Evolutionary conservation across 2,329 filamentous ascomycete species (phyloP).

Genomic region (Alternaria angustiovoidea): DNA sequence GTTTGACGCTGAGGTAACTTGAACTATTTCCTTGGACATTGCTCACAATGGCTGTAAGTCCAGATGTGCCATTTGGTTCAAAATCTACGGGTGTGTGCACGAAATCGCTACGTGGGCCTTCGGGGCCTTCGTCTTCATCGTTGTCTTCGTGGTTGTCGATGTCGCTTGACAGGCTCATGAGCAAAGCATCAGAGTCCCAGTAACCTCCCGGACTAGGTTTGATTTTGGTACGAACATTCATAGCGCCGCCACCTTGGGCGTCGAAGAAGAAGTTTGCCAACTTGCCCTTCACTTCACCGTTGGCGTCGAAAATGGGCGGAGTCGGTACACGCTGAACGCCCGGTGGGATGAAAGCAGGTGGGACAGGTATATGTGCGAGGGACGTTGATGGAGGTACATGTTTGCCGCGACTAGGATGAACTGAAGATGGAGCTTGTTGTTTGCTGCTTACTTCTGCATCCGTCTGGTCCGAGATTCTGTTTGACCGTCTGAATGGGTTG

Average conservation of each 20-base stretch:
- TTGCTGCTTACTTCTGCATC: conserved; percentile 15
- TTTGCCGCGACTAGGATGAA: not conserved
- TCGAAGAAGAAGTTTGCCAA: conserved; percentile 48
- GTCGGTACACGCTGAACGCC: conserved; percentile 37
- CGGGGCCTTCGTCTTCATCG: conserved; percentile 35
- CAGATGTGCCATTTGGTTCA: conserved; percentile 6
- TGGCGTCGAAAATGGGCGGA: conserved; percentile 33
- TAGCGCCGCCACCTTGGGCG: conserved; percentile 16
- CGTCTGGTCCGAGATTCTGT: conserved; percentile 19
- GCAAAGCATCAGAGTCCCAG: conserved; percentile 48
- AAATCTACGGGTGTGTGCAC: conserved; percentile 3
- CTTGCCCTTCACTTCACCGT: conserved; percentile 38
- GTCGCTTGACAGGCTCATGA: conserved; percentile 43
- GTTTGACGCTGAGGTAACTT: conserved; percentile 20
- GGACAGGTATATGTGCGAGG: conserved; percentile 28
- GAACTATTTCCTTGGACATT: not conserved
- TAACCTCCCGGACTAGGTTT: conserved; percentile 27
- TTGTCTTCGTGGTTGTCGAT: conserved; percentile 18
- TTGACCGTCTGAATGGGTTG: conserved; percentile 30
- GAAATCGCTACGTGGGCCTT: conserved; percentile 14
- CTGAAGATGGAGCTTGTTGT: not conserved
- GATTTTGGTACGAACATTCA: conserved; percentile 9
- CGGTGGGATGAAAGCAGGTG: conserved; percentile 39
- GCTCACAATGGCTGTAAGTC: not conserved
- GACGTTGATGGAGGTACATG: not conserved